Percentiles rank a stretch among this genome's conserved stretches.
phyloP scores from a whole-genome alignment of 1,284 basidiomycete species.

The Jaminaea rosea region DNA sequence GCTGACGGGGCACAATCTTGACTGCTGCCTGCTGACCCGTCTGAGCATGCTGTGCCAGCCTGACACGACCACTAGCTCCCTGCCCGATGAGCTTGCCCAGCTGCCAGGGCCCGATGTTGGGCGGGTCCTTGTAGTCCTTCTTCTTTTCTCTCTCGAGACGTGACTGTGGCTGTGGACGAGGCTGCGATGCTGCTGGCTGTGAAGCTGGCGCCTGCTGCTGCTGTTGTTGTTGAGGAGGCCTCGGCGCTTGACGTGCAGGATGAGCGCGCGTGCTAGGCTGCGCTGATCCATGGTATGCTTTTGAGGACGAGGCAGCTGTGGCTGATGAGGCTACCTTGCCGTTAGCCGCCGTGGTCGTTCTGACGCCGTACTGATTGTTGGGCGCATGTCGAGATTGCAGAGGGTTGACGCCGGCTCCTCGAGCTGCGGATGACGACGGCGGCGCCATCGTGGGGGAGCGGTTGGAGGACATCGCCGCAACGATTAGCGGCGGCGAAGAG shows the following conservation, averaged over 20 bases:
- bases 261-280: no score
- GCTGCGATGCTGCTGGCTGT: no score
- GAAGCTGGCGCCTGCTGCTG: neutral
- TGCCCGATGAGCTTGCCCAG: slow-evolving; percentile 86
- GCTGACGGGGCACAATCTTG: slow-evolving; percentile 87
- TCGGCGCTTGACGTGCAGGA: neutral
- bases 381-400: neutral
- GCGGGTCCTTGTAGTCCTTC: slow-evolving; percentile 49
- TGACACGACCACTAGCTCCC: slow-evolving; percentile 74
- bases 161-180: slow-evolving; percentile 30
- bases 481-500: neutral
- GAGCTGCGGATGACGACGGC: neutral
- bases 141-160: slow-evolving; percentile 44
- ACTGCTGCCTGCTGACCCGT: slow-evolving; percentile 87
- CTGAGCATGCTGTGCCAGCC: slow-evolving; percentile 76
- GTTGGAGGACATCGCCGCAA: neutral
- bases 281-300: no score
- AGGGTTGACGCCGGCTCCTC: neutral
- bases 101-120: slow-evolving; percentile 77
- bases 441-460: neutral
- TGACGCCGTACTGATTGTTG: no score
- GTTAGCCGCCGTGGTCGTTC: no score
- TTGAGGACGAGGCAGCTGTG: no score
- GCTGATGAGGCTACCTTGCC: no score
- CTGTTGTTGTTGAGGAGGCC: slow-evolving; percentile 1